Percentiles rank a stretch among this genome's conserved stretches.
phyloP scores from a whole-genome alignment of 441 rosid genomes.

The Pelargonium citronellum region DNA sequence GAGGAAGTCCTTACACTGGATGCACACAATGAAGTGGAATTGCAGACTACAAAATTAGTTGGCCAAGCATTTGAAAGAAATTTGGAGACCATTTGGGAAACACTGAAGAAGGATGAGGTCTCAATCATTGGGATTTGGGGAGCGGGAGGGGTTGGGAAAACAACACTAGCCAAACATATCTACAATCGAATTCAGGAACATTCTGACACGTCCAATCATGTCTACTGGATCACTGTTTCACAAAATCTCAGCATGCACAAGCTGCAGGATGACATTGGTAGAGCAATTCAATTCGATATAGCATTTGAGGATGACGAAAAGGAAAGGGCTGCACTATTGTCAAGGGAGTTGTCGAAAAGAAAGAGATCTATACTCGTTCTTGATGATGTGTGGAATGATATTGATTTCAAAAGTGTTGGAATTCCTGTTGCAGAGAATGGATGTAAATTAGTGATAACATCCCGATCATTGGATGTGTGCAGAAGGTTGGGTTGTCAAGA shows the following conservation, averaged over 20 bases:
- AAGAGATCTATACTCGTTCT: constrained; percentile 16
- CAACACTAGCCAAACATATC: too few species aligned
- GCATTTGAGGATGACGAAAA: background rate
- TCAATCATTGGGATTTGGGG: too few species aligned
- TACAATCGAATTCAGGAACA: background rate
- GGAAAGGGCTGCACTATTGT: constrained; percentile 10
- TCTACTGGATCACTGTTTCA: constrained; percentile 7
- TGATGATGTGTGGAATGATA: constrained; percentile 15
- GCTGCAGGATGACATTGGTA: background rate
- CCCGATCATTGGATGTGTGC: constrained; percentile 15
- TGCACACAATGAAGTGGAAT: too few species aligned
- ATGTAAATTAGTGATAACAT: constrained; percentile 21
- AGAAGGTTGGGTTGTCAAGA: constrained; percentile 8
- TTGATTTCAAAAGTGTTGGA: constrained; percentile 15
- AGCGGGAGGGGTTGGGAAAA: too few species aligned
- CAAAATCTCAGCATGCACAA: background rate
- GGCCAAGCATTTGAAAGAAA: too few species aligned
- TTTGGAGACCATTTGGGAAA: too few species aligned
- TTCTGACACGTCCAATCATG: background rate
- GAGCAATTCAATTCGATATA: background rate
- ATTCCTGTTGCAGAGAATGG: background rate
- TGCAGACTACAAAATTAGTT: too few species aligned
- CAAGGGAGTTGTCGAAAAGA: background rate
- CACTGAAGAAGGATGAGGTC: too few species aligned
- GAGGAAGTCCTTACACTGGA: background rate